These are phyloP conservation scores for Ulvella scutata DNA, from an alignment of 139 green algal genomes.

Conservation along the genomic window DNA sequence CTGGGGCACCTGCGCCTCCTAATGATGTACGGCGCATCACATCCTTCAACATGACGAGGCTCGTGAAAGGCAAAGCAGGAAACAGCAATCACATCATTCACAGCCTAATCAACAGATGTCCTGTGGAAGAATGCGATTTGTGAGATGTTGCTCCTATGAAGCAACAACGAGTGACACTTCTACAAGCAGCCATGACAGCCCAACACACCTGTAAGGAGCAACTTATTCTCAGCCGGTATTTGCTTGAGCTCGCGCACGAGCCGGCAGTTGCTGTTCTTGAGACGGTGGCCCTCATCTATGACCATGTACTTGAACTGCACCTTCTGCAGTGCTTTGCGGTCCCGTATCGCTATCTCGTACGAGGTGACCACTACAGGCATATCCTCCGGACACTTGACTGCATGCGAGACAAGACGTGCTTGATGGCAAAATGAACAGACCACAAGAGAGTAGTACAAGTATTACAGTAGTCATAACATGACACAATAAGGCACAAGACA, in stretches of 20 bases:
- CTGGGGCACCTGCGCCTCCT: too few relatives aligned
- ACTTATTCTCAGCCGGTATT: slow-evolving; percentile 60
- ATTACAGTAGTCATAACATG: too few relatives aligned
- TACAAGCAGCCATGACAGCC: background rate
- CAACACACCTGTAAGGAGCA: slow-evolving; percentile 80
- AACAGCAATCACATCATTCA: background rate
- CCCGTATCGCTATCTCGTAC: slow-evolving; percentile 88
- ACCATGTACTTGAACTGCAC: slow-evolving; percentile 78
- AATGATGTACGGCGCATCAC: too few relatives aligned
- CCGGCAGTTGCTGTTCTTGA: slow-evolving; percentile 95
- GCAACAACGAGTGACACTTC: too few relatives aligned
- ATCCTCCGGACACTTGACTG: slow-evolving; percentile 4
- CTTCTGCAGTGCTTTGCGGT: slow-evolving; percentile 59
- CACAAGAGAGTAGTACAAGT: too few relatives aligned
- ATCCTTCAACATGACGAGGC: too few relatives aligned
- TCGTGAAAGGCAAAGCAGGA: background rate
- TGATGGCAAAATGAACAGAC: too few relatives aligned
- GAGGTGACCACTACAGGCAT: slow-evolving; percentile 87
- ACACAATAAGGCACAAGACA: too few relatives aligned
- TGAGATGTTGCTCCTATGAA: background rate
- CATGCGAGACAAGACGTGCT: too few relatives aligned
- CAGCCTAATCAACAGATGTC: too few relatives aligned
- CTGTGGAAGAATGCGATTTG: background rate
- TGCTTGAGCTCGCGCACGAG: slow-evolving; percentile 76
- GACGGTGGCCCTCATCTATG: slow-evolving; percentile 88